Conservation (phyloP, 768 basidiomycete genomes). For the Leucocoprinus sp. region DNA sequence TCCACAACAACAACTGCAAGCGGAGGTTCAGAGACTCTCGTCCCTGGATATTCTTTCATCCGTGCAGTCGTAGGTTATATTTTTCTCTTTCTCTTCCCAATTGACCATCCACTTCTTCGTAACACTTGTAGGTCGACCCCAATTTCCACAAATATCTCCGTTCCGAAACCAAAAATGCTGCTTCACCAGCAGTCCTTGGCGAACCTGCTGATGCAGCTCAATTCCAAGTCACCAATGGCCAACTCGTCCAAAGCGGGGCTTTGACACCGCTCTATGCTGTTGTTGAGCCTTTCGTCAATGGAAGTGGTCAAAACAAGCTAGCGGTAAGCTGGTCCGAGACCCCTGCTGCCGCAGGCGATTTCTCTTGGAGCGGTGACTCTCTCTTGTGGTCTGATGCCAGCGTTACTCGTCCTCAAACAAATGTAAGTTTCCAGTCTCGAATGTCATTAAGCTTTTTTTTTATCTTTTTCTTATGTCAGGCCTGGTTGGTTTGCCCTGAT, state of each 20-base stretch:
- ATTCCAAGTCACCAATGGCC: conserved; percentile 47
- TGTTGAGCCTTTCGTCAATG: conserved; percentile 38
- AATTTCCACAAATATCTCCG: conserved; percentile 59
- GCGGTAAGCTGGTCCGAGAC: conserved; percentile 40
- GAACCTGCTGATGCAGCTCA: conserved; percentile 43
- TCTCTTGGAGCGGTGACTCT: conserved; percentile 50
- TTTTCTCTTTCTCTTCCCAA: neutral
- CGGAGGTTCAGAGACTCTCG: conserved; percentile 34
- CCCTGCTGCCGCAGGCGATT: conserved; percentile 40
- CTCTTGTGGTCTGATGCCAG: conserved; percentile 47
- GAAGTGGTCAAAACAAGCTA: conserved; percentile 36
- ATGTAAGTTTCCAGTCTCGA: conserved; percentile 26
- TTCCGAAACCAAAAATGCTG: conserved; percentile 35
- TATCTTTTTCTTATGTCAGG: conserved; percentile 19
- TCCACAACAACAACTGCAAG: conserved; percentile 24
- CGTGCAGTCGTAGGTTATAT: conserved; percentile 19
- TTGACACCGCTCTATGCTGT: conserved; percentile 40
- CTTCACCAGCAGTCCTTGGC: conserved; percentile 43
- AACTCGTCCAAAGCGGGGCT: conserved; percentile 42
- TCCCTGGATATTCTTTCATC: conserved; percentile 45
- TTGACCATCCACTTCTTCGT: neutral
- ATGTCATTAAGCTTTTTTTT: neutral
- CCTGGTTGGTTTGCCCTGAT: conserved; percentile 53
- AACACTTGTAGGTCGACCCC: conserved; percentile 34
- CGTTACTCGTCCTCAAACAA: conserved; percentile 42